Percentiles rank a stretch among this genome's conserved stretches.
phyloP scores from a whole-genome alignment of 768 basidiomycete species.

The Sistotremastrum suecicum region DNA sequence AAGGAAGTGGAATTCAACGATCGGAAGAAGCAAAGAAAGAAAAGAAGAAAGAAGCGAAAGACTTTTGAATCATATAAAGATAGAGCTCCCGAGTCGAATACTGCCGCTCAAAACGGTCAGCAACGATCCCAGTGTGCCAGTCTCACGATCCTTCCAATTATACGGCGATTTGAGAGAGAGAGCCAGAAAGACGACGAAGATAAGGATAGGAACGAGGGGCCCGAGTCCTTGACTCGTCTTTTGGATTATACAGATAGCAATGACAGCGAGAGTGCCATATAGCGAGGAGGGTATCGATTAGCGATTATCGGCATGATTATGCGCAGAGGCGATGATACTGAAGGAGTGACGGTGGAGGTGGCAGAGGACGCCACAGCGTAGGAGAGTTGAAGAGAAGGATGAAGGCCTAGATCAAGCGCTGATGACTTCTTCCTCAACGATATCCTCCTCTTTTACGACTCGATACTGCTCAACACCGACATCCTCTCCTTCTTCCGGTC shows the following conservation, averaged over 20 bases:
- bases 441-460: slow-evolving; percentile 1
- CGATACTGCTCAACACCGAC: background rate
- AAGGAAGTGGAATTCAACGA: slow-evolving; percentile 6
- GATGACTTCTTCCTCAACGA: background rate
- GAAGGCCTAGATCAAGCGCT: background rate
- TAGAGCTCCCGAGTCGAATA: background rate
- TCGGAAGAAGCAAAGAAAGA: slow-evolving; percentile 2
- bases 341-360: background rate
- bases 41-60: background rate
- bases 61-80: background rate
- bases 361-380: background rate
- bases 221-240: too few relatives aligned
- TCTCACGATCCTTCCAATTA: background rate
- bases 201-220: background rate
- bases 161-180: background rate
- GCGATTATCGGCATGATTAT: background rate
- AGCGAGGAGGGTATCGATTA: slow-evolving; percentile 2
- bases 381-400: background rate
- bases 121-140: background rate
- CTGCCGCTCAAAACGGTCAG: slow-evolving; percentile 1
- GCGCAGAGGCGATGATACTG: background rate
- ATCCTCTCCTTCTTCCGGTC: background rate
- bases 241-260: background rate
- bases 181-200: background rate
- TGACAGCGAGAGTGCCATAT: slow-evolving; percentile 1